Percentiles rank a stretch among this genome's conserved stretches.
These are phyloP conservation scores for Thelephora terrestris DNA, from an alignment of 1,284 basidiomycete genomes.

Conservation along the genomic window DNA sequence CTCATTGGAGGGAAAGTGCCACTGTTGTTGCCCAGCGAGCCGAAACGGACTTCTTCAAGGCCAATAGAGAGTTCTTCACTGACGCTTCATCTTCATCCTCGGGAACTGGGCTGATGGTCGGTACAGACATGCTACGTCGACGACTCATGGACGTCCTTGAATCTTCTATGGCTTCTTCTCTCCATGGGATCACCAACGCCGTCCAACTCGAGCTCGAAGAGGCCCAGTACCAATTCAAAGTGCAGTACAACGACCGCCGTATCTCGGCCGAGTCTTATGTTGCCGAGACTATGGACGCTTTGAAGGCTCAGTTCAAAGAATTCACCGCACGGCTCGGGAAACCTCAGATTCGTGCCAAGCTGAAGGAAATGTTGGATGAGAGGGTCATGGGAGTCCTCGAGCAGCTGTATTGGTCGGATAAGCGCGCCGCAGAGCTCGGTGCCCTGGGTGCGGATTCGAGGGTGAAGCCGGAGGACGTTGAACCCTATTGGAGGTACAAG, in stretches of 20 bases:
- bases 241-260: constrained; percentile 96
- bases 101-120: constrained; percentile 53
- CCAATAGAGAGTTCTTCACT: constrained; percentile 67
- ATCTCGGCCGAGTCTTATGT: constrained; percentile 96
- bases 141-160: constrained; percentile 96
- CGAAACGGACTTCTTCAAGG: constrained; percentile 77
- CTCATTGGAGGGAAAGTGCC: constrained; percentile 31
- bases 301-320: constrained; percentile 89
- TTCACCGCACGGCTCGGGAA: constrained; percentile 82
- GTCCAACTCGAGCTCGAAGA: constrained; percentile 97
- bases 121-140: constrained; percentile 81
- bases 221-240: constrained; percentile 97
- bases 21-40: constrained; percentile 51
- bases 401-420: constrained; percentile 95
- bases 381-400: constrained; percentile 96
- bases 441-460: constrained; percentile 64
- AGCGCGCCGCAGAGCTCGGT: constrained; percentile 69
- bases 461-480: constrained; percentile 69
- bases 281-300: constrained; percentile 89
- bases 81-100: constrained; percentile 34
- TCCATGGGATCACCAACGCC: constrained; percentile 93
- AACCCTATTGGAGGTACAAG: constrained; percentile 94
- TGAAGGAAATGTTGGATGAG: constrained; percentile 91
- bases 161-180: constrained; percentile 90
- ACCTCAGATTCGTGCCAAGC: constrained; percentile 77